Percentiles rank a stretch among this genome's conserved stretches.
These are phyloP conservation scores for Colletotrichum sp. DNA, from an alignment of 2,329 filamentous ascomycete species.

Conservation along the genomic window DNA sequence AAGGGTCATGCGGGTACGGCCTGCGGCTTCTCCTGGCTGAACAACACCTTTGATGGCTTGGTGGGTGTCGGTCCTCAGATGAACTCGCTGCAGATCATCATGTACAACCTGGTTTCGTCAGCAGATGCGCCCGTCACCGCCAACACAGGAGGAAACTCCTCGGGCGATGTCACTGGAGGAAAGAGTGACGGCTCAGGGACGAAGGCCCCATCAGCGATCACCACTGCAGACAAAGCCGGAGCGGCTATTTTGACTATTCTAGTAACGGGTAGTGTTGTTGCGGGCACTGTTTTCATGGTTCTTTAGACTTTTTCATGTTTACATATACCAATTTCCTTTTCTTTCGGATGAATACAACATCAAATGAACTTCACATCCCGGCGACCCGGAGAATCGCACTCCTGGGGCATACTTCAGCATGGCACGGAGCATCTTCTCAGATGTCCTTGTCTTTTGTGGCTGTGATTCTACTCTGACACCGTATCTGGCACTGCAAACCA, in stretches of 20 bases:
- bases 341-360: not conserved
- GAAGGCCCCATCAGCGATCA: constrained; percentile 32
- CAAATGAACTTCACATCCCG: not conserved
- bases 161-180: constrained; percentile 37
- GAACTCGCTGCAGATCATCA: constrained; percentile 55
- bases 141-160: constrained; percentile 56
- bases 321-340: not conserved
- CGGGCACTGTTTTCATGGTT: constrained; percentile 18
- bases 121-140: constrained; percentile 47
- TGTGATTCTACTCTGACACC: not conserved
- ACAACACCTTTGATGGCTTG: constrained; percentile 48
- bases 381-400: not conserved
- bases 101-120: constrained; percentile 52
- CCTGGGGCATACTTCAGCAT: not conserved
- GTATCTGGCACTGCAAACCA: not conserved
- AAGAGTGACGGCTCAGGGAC: constrained; percentile 7
- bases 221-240: constrained; percentile 69
- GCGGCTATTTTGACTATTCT: constrained; percentile 69
- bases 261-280: constrained; percentile 51
- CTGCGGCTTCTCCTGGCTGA: constrained; percentile 70
- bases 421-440: not conserved
- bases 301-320: not conserved
- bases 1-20: constrained; percentile 48
- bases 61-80: constrained; percentile 62
- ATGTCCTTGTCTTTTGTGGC: not conserved